Conservation (phyloP, 2,329 filamentous ascomycete genomes). For the Fusarium sp. region DNA sequence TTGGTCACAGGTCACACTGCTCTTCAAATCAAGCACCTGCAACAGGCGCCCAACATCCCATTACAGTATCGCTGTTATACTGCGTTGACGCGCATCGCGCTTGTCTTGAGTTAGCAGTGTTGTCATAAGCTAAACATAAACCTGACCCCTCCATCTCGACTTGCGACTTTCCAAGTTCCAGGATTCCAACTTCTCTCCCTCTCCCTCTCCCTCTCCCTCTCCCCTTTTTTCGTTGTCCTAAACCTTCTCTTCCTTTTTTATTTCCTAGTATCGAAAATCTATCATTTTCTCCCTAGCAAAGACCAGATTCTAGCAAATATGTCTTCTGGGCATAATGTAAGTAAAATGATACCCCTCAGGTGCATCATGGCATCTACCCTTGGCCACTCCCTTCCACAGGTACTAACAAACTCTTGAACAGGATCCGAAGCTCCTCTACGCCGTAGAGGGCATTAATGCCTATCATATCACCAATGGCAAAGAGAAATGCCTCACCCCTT, state of each 20-base stretch:
- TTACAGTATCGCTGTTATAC: not conserved
- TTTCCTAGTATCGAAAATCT: not conserved
- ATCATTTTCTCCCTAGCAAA: not conserved
- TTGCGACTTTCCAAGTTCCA: slow-evolving; percentile 36
- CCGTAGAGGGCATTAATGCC: slow-evolving; percentile 86
- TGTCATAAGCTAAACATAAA: slow-evolving; percentile 27
- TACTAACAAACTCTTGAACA: slow-evolving; percentile 34
- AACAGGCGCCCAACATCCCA: slow-evolving; percentile 20
- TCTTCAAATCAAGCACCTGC: slow-evolving; percentile 25
- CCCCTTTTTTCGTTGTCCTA: slow-evolving; percentile 19
- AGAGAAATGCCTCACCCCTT: slow-evolving; percentile 83
- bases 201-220: slow-evolving; percentile 13
- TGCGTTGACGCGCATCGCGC: slow-evolving; percentile 38
- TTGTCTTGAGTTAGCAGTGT: slow-evolving; percentile 26
- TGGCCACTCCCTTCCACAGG: not conserved
- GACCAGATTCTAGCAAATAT: slow-evolving; percentile 31
- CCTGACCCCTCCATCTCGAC: slow-evolving; percentile 35
- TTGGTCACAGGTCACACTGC: slow-evolving; percentile 17
- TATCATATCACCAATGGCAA: slow-evolving; percentile 91
- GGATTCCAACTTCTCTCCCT: slow-evolving; percentile 17
- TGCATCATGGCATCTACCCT: slow-evolving; percentile 20
- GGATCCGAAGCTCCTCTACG: slow-evolving; percentile 75
- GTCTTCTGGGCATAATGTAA: slow-evolving; percentile 50
- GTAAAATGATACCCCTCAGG: slow-evolving; percentile 10
- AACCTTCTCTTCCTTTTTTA: not conserved